Evolutionary conservation across 169 alveolate species (phyloP).

Genomic region (Eimeria sp.): DNA sequence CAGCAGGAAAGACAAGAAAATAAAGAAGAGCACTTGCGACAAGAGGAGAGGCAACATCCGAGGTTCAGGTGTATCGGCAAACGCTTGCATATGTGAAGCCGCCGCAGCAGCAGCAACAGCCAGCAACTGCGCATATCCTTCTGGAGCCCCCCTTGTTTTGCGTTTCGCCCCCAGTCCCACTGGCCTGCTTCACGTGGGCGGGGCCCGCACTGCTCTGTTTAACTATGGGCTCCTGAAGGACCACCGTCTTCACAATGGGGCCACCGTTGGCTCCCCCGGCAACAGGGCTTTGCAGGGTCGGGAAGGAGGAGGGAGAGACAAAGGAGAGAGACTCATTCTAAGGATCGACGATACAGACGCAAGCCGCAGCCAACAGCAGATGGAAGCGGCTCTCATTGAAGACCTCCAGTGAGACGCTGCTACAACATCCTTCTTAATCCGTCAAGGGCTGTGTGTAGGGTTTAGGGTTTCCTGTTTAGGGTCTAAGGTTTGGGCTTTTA

Average conservation of each 20-base stretch:
- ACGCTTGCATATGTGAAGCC: neutral
- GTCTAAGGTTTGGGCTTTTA: neutral
- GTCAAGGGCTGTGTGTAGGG: neutral
- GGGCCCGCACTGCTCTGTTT: slow-evolving; percentile 91
- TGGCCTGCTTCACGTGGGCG: slow-evolving; percentile 91
- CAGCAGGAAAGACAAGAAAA: neutral
- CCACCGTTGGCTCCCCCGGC: neutral
- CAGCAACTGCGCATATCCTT: neutral
- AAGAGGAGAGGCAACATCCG: neutral
- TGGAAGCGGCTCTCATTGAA: slow-evolving; percentile 82
- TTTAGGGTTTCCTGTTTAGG: neutral
- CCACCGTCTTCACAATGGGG: slow-evolving; percentile 23
- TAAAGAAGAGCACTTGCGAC: neutral
- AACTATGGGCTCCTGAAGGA: slow-evolving; percentile 87
- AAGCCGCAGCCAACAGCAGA: slow-evolving; percentile 77
- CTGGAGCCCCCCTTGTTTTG: slow-evolving; percentile 40
- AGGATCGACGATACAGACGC: slow-evolving; percentile 92
- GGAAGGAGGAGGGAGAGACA: neutral
- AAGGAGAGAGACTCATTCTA: slow-evolving; percentile 80
- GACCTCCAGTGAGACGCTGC: slow-evolving; percentile 85
- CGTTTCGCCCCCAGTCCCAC: slow-evolving; percentile 91
- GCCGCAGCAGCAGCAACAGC: slow-evolving; percentile 34
- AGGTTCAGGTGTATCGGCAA: neutral
- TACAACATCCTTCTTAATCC: neutral
- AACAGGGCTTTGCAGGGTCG: neutral